These are phyloP conservation scores for Priceomyces melissophilus DNA, from an alignment of 805 yeast species.

Conservation along the genomic window DNA sequence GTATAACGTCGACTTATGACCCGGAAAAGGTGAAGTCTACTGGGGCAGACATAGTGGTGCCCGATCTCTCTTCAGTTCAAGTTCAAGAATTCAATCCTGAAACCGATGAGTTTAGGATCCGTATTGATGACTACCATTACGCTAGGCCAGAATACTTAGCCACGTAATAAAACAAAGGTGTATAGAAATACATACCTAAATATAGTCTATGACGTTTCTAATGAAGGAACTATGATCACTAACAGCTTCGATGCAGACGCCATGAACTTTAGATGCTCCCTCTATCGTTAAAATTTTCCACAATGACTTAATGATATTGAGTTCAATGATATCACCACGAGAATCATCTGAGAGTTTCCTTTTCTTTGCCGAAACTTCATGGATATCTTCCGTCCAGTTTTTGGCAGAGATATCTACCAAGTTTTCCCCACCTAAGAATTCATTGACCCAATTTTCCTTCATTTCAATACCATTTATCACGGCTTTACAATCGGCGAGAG, in stretches of 20 bases:
- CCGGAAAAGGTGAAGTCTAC: conserved; percentile 24
- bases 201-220: conserved; percentile 6
- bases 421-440: conserved; percentile 17
- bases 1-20: conserved; percentile 26
- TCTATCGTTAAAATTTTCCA: conserved; percentile 36
- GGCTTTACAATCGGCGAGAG: conserved; percentile 25
- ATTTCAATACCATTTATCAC: conserved; percentile 33
- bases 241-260: conserved; percentile 27
- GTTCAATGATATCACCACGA: conserved; percentile 40
- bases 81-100: conserved; percentile 22
- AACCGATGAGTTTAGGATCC: conserved; percentile 34
- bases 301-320: conserved; percentile 39
- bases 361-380: conserved; percentile 7
- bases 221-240: conserved; percentile 18
- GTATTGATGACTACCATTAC: conserved; percentile 30
- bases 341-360: conserved; percentile 8
- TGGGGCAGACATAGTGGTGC: conserved; percentile 30
- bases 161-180: conserved; percentile 3
- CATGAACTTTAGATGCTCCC: conserved; percentile 21
- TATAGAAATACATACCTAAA: conserved; percentile 5
- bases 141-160: conserved; percentile 30
- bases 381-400: not conserved
- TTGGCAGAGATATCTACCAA: conserved; percentile 1
- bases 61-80: conserved; percentile 22
- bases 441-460: conserved; percentile 32